Evolutionary conservation across 2,329 filamentous ascomycete genomes (phyloP), one percentile per base, ranked within the genome.

Genomic region (Furcasterigmium furcatum): DNA sequence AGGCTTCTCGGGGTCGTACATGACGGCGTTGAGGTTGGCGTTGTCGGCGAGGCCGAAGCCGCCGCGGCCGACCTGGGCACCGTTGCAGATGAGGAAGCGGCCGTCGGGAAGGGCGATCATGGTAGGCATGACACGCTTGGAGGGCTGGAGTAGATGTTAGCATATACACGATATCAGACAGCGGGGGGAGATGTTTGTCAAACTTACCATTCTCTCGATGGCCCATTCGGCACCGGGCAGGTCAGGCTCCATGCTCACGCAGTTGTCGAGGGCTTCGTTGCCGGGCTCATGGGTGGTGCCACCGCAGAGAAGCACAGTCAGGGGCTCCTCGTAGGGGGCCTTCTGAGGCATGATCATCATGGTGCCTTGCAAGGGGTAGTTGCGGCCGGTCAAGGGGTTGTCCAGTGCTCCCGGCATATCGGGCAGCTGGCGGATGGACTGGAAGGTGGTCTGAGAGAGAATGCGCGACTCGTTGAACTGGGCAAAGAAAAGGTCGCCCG

Each of bases 381-480:
- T 85, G 14, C 82, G 77, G 20, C 82, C 83, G 43, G 74, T 80
- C 20, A 69, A 59, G 13, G 72, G 70, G 52, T 82, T 75, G 50
- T 79, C 78, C 56, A 85, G 79, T 4, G 79, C 70, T 2, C 75
- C 80, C 2, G 83, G 80, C 40, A 83, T 80, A 54, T 83, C 79
- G 4, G 82, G 82, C 10, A 87, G 64, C 2, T 67, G 69, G 55
- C 69, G 74, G 45, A 73, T 68, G 0, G 81, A 82, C n/a, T 70
- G 70, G 50, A 86, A 76, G 38, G 74, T 80, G 6, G 60, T 64
- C 57, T 81, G 77, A 45, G 84, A 74, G 22, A 87, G 63, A 50
- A 86, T 80, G 14, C 80, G 74, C 4, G 80, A 82, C 58, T 85
- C 78, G 57, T 85, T 84, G 63, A 79, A 85, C 60, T 84, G 84